Percentiles rank a stretch among this genome's conserved stretches.
These are phyloP conservation scores for Choiromyces venosus DNA, from an alignment of 495 filamentous ascomycete genomes.

Conservation along the genomic window DNA sequence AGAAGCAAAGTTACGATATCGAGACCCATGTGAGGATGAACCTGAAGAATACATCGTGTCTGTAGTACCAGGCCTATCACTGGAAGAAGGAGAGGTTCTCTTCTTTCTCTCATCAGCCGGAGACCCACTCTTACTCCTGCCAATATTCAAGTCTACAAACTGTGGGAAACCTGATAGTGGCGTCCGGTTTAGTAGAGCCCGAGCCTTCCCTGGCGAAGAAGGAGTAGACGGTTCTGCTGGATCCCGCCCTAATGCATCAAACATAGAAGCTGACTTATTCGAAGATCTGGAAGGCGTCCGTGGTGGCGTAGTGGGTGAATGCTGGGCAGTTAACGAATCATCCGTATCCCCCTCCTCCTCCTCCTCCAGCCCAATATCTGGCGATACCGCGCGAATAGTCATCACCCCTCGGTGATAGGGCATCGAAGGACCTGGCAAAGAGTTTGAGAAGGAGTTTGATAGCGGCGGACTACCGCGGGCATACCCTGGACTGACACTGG, in stretches of 20 bases:
- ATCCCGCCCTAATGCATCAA: conserved; percentile 25
- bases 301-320: conserved; percentile 44
- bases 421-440: not conserved
- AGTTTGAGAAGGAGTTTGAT: conserved; percentile 28
- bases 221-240: conserved; percentile 33
- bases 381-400: conserved; percentile 53
- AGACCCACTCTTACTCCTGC: conserved; percentile 30
- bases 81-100: conserved; percentile 20
- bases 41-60: conserved; percentile 22
- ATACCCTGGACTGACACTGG: conserved; percentile 35
- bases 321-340: conserved; percentile 28
- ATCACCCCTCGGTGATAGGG: conserved; percentile 35
- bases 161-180: conserved; percentile 18
- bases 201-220: conserved; percentile 28
- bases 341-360: conserved; percentile 28
- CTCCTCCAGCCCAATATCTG: conserved; percentile 46
- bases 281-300: conserved; percentile 42
- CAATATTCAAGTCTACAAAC: conserved; percentile 30
- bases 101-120: conserved; percentile 22
- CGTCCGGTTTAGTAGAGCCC: conserved; percentile 19
- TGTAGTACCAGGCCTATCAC: conserved; percentile 24
- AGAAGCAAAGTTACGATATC: conserved; percentile 14
- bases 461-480: conserved; percentile 31
- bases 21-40: conserved; percentile 25
- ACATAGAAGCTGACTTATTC: conserved; percentile 23